These are phyloP conservation scores for Arthroderma uncinatum DNA, from an alignment of 2,329 filamentous ascomycete species.

Conservation along the genomic window DNA sequence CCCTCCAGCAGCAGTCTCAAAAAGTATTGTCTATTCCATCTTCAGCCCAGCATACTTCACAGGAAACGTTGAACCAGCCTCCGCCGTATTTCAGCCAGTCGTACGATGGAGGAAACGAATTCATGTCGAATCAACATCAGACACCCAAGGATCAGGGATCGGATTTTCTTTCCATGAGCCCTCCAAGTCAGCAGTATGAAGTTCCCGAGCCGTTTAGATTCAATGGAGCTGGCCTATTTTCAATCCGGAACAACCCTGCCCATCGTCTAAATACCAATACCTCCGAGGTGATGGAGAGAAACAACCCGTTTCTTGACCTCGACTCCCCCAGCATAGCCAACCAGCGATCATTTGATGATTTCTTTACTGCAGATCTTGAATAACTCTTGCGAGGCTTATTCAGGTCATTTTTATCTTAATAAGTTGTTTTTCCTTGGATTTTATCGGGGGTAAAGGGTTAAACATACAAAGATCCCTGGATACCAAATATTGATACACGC, in stretches of 20 bases:
- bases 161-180: background rate
- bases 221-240: slow-evolving; percentile 8
- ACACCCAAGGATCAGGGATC: background rate
- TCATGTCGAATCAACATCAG: no score
- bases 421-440: background rate
- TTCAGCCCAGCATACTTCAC: no score
- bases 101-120: no score
- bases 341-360: slow-evolving; percentile 13
- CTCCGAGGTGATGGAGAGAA: slow-evolving; percentile 11
- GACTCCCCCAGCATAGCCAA: background rate
- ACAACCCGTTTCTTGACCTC: slow-evolving; percentile 12
- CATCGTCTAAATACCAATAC: slow-evolving; percentile 13
- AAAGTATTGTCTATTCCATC: no score
- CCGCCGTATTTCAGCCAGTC: no score
- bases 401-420: background rate
- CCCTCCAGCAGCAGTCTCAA: no score
- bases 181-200: background rate
- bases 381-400: background rate
- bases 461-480: no score
- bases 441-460: background rate
- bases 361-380: slow-evolving; percentile 6
- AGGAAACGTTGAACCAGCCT: no score
- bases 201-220: background rate
- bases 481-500: no score
- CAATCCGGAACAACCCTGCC: slow-evolving; percentile 10